Conservation (phyloP, 257 asterid genomes). For the Eustoma russellianum region DNA sequence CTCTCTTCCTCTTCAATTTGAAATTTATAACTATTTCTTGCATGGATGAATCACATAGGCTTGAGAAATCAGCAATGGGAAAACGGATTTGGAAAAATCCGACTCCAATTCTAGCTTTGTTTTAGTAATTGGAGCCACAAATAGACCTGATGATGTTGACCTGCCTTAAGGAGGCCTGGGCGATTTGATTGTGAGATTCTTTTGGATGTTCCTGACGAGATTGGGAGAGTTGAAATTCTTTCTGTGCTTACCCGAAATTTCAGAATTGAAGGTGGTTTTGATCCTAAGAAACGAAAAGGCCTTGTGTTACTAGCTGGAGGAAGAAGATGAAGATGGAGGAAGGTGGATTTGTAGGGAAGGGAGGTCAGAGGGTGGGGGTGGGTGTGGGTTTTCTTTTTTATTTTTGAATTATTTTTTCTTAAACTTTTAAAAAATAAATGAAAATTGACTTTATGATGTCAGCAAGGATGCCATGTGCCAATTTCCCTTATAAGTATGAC, state of each 20-base stretch:
- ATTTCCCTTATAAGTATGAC: too few relatives aligned
- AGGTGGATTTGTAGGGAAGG: too few relatives aligned
- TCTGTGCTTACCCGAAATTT: slow-evolving; percentile 48
- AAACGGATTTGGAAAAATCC: slow-evolving; percentile 24
- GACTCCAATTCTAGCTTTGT: slow-evolving; percentile 43
- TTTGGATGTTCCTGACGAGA: slow-evolving; percentile 76
- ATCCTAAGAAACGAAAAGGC: slow-evolving; percentile 58
- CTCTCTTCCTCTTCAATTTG: background rate
- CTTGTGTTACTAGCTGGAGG: too few relatives aligned
- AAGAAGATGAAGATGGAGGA: too few relatives aligned
- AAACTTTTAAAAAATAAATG: too few relatives aligned
- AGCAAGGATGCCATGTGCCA: too few relatives aligned
- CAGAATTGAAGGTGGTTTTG: slow-evolving; percentile 73
- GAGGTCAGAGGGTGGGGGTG: too few relatives aligned
- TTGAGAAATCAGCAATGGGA: slow-evolving; percentile 26
- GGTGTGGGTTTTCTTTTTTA: too few relatives aligned
- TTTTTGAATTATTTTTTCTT: too few relatives aligned
- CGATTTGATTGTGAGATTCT: slow-evolving; percentile 80
- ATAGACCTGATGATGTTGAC: slow-evolving; percentile 81
- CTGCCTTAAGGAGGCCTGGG: slow-evolving; percentile 91
- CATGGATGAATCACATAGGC: slow-evolving; percentile 68
- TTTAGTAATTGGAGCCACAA: slow-evolving; percentile 86
- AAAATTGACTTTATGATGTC: too few relatives aligned
- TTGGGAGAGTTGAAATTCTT: slow-evolving; percentile 60
- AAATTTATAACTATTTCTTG: slow-evolving; percentile 19